These are phyloP conservation scores for Apophysomyces ossiformis DNA, from an alignment of 371 early-diverging fungal species.

Conservation along the genomic window DNA sequence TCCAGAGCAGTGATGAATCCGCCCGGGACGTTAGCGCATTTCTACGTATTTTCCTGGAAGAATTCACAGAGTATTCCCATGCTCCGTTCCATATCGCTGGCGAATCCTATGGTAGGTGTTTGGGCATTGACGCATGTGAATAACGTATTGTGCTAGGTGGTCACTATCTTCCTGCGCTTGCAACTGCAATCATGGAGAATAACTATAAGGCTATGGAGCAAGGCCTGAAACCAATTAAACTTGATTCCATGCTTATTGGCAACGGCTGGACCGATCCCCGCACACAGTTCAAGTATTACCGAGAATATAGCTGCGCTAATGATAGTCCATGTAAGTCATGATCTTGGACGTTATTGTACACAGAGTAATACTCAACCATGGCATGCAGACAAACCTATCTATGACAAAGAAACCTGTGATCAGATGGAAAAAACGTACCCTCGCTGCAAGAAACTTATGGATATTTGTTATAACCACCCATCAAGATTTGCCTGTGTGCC, in stretches of 20 bases:
- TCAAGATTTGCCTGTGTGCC: slow-evolving; percentile 75
- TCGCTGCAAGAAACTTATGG: slow-evolving; percentile 71
- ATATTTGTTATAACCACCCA: slow-evolving; percentile 77
- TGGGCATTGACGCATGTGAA: neutral
- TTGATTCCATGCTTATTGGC: slow-evolving; percentile 78
- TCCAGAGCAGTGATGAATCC: slow-evolving; percentile 50
- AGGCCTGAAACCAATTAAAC: slow-evolving; percentile 22
- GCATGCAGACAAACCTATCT: slow-evolving; percentile 34
- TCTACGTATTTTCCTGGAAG: slow-evolving; percentile 70
- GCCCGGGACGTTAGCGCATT: slow-evolving; percentile 66
- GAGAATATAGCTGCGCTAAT: slow-evolving; percentile 76
- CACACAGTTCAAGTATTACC: slow-evolving; percentile 85
- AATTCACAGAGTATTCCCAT: slow-evolving; percentile 56
- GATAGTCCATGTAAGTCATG: slow-evolving; percentile 28
- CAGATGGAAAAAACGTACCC: slow-evolving; percentile 72
- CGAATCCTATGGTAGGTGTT: slow-evolving; percentile 58
- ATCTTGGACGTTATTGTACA: neutral
- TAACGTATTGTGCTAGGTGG: slow-evolving; percentile 44
- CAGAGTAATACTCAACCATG: too few species aligned
- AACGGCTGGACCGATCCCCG: slow-evolving; percentile 90
- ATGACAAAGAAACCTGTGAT: slow-evolving; percentile 62
- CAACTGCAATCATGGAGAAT: slow-evolving; percentile 58
- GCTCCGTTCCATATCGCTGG: slow-evolving; percentile 60
- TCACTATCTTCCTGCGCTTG: slow-evolving; percentile 79
- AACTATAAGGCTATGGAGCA: slow-evolving; percentile 61